Conservation (phyloP, 1,284 basidiomycete genomes). For the Coniferiporia weirii region DNA sequence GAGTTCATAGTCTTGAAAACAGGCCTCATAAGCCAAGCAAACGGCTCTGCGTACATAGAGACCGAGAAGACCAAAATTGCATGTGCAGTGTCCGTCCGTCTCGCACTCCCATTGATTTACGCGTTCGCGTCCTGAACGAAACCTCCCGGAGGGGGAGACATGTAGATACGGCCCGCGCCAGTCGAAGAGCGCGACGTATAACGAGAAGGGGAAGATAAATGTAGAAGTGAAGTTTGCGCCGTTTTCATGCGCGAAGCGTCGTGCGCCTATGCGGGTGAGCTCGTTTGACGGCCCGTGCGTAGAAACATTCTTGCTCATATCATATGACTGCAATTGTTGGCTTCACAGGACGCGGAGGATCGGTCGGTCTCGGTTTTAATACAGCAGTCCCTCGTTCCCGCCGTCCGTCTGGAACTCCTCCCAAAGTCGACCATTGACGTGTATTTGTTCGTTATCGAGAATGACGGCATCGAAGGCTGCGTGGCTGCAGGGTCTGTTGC, state of each 20-base stretch:
- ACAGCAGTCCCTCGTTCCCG: slow-evolving; percentile 81
- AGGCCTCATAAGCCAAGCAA: slow-evolving; percentile 87
- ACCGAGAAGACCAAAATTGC: slow-evolving; percentile 86
- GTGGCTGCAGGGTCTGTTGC: slow-evolving; percentile 83
- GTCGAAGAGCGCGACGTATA: slow-evolving; percentile 73
- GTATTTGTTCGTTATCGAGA: slow-evolving; percentile 87
- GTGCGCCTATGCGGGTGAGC: slow-evolving; percentile 82
- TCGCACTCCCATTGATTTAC: not conserved
- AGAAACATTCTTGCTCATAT: slow-evolving; percentile 18
- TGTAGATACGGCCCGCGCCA: slow-evolving; percentile 92
- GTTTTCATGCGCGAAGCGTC: slow-evolving; percentile 74
- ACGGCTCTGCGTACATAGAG: slow-evolving; percentile 95
- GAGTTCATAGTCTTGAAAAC: slow-evolving; percentile 70
- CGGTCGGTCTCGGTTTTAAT: slow-evolving; percentile 78
- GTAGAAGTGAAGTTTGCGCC: slow-evolving; percentile 97
- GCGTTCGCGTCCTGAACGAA: too few relatives aligned
- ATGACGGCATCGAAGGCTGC: slow-evolving; percentile 81
- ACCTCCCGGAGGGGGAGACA: not conserved
- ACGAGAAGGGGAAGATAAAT: slow-evolving; percentile 82
- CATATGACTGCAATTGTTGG: not conserved
- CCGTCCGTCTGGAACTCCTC: slow-evolving; percentile 83
- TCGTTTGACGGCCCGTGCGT: slow-evolving; percentile 4
- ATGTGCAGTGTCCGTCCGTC: slow-evolving; percentile 76
- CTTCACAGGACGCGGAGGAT: slow-evolving; percentile 89
- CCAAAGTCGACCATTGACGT: slow-evolving; percentile 95